These are phyloP conservation scores for Incumbomyces delicatus DNA, from an alignment of 2,329 filamentous ascomycete species.

Conservation along the genomic window DNA sequence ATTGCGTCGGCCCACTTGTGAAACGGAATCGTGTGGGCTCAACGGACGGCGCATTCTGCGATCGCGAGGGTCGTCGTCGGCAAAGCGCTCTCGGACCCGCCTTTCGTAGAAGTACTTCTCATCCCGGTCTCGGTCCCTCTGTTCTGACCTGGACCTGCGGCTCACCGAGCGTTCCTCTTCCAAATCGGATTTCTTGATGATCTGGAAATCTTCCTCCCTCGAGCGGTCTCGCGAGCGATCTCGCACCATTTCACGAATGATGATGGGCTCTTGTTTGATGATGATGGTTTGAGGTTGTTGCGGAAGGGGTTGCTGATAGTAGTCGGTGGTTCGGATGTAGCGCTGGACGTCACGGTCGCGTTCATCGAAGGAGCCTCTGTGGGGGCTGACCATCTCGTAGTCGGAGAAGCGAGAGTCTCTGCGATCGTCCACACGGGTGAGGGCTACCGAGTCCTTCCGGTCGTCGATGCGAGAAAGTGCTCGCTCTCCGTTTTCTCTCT, in stretches of 20 bases:
- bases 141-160: constrained; percentile 23
- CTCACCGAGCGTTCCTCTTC: constrained; percentile 35
- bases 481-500: constrained; percentile 43
- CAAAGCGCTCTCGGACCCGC: constrained; percentile 20
- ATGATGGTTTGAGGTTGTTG: constrained; percentile 36
- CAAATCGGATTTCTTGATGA: constrained; percentile 49
- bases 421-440: constrained; percentile 27
- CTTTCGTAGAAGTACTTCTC: constrained; percentile 24
- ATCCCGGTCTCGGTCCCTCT: constrained; percentile 8
- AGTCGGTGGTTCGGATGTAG: constrained; percentile 45
- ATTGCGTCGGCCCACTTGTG: constrained; percentile 37
- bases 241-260: constrained; percentile 38
- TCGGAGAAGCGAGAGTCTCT: constrained; percentile 34
- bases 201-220: constrained; percentile 49
- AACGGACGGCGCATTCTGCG: constrained; percentile 42
- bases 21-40: constrained; percentile 44
- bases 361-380: constrained; percentile 25
- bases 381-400: constrained; percentile 31
- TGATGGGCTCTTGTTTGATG: constrained; percentile 47
- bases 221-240: constrained; percentile 20
- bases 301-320: constrained; percentile 38
- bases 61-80: constrained; percentile 53
- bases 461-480: constrained; percentile 21
- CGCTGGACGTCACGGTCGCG: constrained; percentile 33
- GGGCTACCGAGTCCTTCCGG: background rate